A percentile compares a stretch with the other conserved stretches of the same genome.
Conservation (phyloP, 257 asterid species). For the Petrea volubilis region DNA sequence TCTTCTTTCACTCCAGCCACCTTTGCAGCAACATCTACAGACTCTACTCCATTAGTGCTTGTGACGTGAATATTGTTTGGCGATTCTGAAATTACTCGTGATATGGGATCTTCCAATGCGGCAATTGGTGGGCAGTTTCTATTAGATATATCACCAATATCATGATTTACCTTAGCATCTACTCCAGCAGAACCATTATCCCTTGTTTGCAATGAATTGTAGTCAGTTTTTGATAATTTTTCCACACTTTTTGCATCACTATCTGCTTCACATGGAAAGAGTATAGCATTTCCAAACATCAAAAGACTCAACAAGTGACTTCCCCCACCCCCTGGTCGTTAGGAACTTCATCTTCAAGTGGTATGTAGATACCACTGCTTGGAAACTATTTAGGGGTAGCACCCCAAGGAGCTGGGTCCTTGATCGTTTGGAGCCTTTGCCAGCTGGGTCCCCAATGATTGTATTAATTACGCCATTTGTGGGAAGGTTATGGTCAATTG, state of each 20-base stretch:
- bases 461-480: too few species aligned
- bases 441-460: too few species aligned
- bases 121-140: not conserved
- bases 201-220: slow-evolving; percentile 17
- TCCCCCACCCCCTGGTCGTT: too few species aligned
- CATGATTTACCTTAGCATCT: not conserved
- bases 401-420: too few species aligned
- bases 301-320: too few species aligned
- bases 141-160: not conserved
- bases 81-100: slow-evolving; percentile 15
- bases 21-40: slow-evolving; percentile 18
- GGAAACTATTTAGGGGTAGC: too few species aligned
- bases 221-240: slow-evolving; percentile 17
- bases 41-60: slow-evolving; percentile 19
- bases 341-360: too few species aligned
- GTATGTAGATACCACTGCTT: too few species aligned
- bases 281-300: too few species aligned
- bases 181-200: slow-evolving; percentile 18
- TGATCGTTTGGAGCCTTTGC: too few species aligned
- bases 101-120: not conserved
- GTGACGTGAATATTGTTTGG: slow-evolving; percentile 20
- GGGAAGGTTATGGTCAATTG: too few species aligned
- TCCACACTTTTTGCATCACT: slow-evolving; percentile 23
- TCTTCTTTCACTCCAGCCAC: not conserved
- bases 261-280: slow-evolving; percentile 25